A percentile compares a stretch with the other conserved stretches of the same genome.
Conservation (phyloP, 441 rosid genomes). For the Pelargonium cotyledonis region DNA sequence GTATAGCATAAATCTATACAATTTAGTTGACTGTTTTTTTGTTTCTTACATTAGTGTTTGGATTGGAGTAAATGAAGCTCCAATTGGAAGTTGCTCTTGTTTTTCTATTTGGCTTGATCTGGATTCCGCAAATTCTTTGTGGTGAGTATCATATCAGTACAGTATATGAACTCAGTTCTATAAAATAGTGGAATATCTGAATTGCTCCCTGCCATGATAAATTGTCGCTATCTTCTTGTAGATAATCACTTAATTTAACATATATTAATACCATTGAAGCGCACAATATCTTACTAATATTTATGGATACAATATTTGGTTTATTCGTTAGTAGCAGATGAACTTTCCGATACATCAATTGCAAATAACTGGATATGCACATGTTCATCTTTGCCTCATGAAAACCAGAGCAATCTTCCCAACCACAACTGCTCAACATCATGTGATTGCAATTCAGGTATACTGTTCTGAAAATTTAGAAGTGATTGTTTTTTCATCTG, state of each 20-base stretch:
- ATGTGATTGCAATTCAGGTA: conserved; percentile 83
- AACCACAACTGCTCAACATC: conserved; percentile 67
- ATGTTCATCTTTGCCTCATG: conserved; percentile 42
- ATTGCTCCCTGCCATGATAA: not conserved
- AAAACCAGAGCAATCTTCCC: conserved; percentile 38
- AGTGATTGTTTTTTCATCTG: too few species aligned
- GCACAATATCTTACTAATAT: not conserved
- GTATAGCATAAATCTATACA: conserved; percentile 5
- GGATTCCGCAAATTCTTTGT: conserved; percentile 49
- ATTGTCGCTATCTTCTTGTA: not conserved
- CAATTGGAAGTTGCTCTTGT: conserved; percentile 34
- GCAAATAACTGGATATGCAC: conserved; percentile 63
- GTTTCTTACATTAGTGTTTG: conserved; percentile 23
- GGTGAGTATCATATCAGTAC: conserved; percentile 40
- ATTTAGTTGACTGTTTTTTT: conserved; percentile 17
- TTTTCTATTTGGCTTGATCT: conserved; percentile 39
- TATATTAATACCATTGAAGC: conserved; percentile 3
- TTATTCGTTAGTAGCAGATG: conserved; percentile 35
- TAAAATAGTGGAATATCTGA: conserved; percentile 1
- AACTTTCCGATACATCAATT: conserved; percentile 37
- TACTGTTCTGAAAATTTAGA: too few species aligned
- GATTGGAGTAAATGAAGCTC: conserved; percentile 48
- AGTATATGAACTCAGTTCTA: not conserved
- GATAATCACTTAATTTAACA: too few species aligned
- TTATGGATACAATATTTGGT: conserved; percentile 13